Evolutionary conservation across 305 asterid species (phyloP).

Genomic region (Fraxinus paxiana): DNA sequence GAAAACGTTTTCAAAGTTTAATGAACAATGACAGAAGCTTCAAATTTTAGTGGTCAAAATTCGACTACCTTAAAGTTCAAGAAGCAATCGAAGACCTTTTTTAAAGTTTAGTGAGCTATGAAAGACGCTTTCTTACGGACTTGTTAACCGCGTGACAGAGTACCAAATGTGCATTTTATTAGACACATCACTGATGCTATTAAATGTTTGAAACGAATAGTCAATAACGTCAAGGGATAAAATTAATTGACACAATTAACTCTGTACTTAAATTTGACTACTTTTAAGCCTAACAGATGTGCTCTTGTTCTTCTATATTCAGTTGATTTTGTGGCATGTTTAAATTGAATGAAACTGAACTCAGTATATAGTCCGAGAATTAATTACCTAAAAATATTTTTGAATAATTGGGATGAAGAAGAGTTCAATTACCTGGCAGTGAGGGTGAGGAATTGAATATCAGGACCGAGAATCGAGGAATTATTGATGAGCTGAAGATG

Average conservation of each 20-base stretch:
- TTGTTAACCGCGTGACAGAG: not conserved
- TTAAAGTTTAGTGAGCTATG: not conserved
- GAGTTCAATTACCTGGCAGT: slow-evolving; percentile 43
- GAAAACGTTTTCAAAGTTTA: too few species aligned
- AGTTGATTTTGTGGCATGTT: not conserved
- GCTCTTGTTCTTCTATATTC: not conserved
- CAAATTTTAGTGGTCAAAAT: too few species aligned
- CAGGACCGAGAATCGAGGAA: slow-evolving; percentile 53
- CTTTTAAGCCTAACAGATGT: not conserved
- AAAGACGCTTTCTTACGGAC: not conserved
- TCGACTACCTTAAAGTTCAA: too few species aligned
- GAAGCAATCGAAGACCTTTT: too few species aligned
- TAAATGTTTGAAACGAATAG: too few species aligned
- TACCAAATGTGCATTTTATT: not conserved
- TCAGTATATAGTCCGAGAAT: not conserved
- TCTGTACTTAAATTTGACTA: too few species aligned
- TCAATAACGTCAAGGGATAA: too few species aligned
- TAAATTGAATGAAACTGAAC: not conserved
- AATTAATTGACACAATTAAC: too few species aligned
- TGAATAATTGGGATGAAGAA: not conserved
- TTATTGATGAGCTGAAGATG: slow-evolving; percentile 34
- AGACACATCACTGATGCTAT: too few species aligned
- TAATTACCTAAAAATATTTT: not conserved
- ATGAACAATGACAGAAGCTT: too few species aligned
- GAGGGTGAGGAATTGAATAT: slow-evolving; percentile 46